Evolutionary conservation across 2,329 filamentous ascomycete genomes (phyloP).

Genomic region (Mycosphaerella arachidis): DNA sequence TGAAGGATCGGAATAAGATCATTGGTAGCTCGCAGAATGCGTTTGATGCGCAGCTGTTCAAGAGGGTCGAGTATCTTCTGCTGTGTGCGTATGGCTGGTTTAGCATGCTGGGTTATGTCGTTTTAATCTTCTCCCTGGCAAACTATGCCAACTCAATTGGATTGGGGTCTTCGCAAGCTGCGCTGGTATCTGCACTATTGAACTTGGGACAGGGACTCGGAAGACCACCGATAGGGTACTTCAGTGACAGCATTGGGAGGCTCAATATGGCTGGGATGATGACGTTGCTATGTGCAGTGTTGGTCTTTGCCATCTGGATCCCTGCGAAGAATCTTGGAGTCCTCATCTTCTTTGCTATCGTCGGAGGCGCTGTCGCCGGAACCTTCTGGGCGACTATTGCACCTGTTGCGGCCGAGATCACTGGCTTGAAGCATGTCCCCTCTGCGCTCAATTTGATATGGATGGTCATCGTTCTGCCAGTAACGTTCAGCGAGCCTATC

Average conservation of each 20-base stretch:
- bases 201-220: slow-evolving; percentile 65
- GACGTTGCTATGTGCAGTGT: slow-evolving; percentile 60
- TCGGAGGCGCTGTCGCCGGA: slow-evolving; percentile 64
- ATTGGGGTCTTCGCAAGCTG: slow-evolving; percentile 61
- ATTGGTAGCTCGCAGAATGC: slow-evolving; percentile 63
- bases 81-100: slow-evolving; percentile 66
- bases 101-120: slow-evolving; percentile 68
- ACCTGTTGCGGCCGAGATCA: slow-evolving; percentile 68
- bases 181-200: slow-evolving; percentile 67
- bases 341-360: slow-evolving; percentile 65
- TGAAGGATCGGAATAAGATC: slow-evolving; percentile 67
- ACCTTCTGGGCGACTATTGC: slow-evolving; percentile 63
- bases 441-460: slow-evolving; percentile 67
- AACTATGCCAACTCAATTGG: slow-evolving; percentile 68
- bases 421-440: slow-evolving; percentile 65
- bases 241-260: slow-evolving; percentile 64
- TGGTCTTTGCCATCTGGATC: slow-evolving; percentile 69
- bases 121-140: slow-evolving; percentile 71
- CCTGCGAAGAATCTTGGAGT: slow-evolving; percentile 64
- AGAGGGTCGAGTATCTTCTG: slow-evolving; percentile 58
- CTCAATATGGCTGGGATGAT: slow-evolving; percentile 64
- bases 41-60: slow-evolving; percentile 62
- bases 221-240: slow-evolving; percentile 66
- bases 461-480: slow-evolving; percentile 66
- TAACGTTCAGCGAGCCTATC: slow-evolving; percentile 59